Percentiles rank a stretch among this genome's conserved stretches.
phyloP scores from a whole-genome alignment of 2,329 filamentous ascomycete genomes.

The Bipolaris zeicola region DNA sequence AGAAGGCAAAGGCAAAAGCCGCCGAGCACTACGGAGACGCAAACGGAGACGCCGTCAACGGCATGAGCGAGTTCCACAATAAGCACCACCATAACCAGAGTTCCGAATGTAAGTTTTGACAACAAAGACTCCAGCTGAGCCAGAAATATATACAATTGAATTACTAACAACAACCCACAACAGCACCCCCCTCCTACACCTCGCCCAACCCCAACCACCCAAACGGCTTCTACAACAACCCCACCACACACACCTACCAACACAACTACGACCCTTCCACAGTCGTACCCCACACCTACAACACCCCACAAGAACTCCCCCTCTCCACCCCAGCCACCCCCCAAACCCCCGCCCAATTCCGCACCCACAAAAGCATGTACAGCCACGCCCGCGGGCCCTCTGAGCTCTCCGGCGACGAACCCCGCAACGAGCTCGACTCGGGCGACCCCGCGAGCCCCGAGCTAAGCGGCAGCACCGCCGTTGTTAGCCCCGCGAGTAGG shows the following conservation, averaged over 20 bases:
- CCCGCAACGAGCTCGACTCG: neutral
- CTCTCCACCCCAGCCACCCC: neutral
- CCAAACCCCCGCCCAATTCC: neutral
- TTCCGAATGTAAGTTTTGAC: neutral
- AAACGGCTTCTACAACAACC: constrained; percentile 5
- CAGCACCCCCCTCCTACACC: constrained; percentile 17
- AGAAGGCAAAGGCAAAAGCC: neutral
- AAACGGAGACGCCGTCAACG: neutral
- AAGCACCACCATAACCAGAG: neutral
- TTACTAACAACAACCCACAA: neutral
- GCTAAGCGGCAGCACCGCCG: neutral
- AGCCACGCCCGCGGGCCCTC: constrained; percentile 2
- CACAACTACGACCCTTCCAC: too few species aligned
- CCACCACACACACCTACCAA: neutral
- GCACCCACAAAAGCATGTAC: constrained; percentile 8
- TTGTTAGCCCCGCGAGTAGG: too few species aligned
- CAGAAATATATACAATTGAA: too few species aligned
- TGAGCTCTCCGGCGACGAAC: constrained; percentile 4
- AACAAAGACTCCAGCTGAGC: too few species aligned
- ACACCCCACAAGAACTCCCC: constrained; percentile 19
- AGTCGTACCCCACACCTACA: neutral
- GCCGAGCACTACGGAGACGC: neutral
- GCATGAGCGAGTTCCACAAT: neutral
- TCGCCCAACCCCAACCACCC: constrained; percentile 11
- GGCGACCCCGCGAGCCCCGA: neutral